These are phyloP conservation scores for Penicillium cataractarum DNA, from an alignment of 495 filamentous ascomycete species.

Conservation along the genomic window DNA sequence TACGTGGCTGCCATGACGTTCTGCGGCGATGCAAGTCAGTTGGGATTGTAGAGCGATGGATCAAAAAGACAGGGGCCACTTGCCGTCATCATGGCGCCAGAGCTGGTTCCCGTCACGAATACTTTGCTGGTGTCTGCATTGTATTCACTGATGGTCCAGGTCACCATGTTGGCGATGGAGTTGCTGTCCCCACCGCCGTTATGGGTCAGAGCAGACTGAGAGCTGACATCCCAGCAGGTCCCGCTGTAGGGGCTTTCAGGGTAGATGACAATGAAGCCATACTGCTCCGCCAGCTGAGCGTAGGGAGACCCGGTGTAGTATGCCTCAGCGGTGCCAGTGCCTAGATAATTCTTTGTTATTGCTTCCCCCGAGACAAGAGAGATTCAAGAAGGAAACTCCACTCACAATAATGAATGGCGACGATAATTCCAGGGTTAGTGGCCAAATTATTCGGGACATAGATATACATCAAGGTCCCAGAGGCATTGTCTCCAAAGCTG, in stretches of 20 bases:
- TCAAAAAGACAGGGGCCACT: not conserved
- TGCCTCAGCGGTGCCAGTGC: constrained; percentile 3
- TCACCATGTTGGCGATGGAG: constrained; percentile 4
- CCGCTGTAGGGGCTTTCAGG: constrained; percentile 1
- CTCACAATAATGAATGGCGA: constrained; percentile 5
- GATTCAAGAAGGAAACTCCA: not conserved
- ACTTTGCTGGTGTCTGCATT: constrained; percentile 2
- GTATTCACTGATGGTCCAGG: constrained; percentile 6
- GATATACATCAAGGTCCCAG: constrained; percentile 1
- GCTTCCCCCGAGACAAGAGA: not conserved
- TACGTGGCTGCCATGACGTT: constrained; percentile 8
- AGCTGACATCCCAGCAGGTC: constrained; percentile 8
- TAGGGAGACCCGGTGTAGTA: constrained; percentile 7
- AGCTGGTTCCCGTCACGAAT: constrained; percentile 5
- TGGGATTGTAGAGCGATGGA: not conserved
- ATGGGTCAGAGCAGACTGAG: constrained; percentile 3
- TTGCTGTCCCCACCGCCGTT: constrained; percentile 4
- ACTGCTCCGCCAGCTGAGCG: constrained; percentile 2
- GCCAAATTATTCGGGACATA: constrained; percentile 1
- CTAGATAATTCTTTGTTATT: not conserved
- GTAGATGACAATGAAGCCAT: constrained; percentile 11
- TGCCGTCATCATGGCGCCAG: constrained; percentile 3
- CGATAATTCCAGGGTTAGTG: not conserved
- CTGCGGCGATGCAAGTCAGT: not conserved
- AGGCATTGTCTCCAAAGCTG: not conserved